These are phyloP conservation scores for Clarireedia paspali DNA, from an alignment of 2,329 filamentous ascomycete species.

Conservation along the genomic window DNA sequence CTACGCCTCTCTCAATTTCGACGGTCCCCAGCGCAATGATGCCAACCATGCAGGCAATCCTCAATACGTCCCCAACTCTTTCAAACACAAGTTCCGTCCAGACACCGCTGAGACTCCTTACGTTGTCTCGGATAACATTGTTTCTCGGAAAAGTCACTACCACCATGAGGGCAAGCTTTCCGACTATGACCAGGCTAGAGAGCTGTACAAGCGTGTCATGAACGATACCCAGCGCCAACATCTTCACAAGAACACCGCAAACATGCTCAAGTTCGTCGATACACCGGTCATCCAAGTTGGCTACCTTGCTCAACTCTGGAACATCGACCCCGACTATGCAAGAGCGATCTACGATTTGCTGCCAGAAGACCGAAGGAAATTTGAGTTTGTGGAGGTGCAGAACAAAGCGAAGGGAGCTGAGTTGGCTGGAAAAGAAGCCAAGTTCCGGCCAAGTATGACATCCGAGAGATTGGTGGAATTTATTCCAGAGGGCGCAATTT, in stretches of 20 bases:
- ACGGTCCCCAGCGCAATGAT: constrained; percentile 29
- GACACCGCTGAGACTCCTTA: constrained; percentile 63
- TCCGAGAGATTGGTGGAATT: constrained; percentile 7
- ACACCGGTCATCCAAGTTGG: constrained; percentile 3
- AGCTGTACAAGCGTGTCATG: constrained; percentile 4
- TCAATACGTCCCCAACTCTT: constrained; percentile 30
- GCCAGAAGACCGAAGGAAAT: neutral
- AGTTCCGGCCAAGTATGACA: constrained; percentile 71
- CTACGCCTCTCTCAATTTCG: constrained; percentile 28
- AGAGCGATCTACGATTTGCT: constrained; percentile 5
- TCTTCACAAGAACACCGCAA: constrained; percentile 3
- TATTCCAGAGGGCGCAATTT: neutral
- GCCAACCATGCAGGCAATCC: constrained; percentile 41
- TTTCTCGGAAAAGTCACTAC: constrained; percentile 1
- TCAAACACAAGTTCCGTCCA: constrained; percentile 51
- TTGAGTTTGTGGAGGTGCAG: constrained; percentile 10
- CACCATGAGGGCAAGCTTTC: constrained; percentile 14
- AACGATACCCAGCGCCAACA: neutral
- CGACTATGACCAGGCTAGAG: constrained; percentile 6
- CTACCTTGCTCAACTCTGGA: constrained; percentile 46
- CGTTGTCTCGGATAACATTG: constrained; percentile 29
- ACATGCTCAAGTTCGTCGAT: neutral
- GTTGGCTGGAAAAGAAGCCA: constrained; percentile 58
- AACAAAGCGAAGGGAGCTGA: constrained; percentile 6
- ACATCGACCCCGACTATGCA: constrained; percentile 5